These are phyloP conservation scores for Barbatosphaeria neglecta DNA, from an alignment of 495 filamentous ascomycete species.

Conservation along the genomic window DNA sequence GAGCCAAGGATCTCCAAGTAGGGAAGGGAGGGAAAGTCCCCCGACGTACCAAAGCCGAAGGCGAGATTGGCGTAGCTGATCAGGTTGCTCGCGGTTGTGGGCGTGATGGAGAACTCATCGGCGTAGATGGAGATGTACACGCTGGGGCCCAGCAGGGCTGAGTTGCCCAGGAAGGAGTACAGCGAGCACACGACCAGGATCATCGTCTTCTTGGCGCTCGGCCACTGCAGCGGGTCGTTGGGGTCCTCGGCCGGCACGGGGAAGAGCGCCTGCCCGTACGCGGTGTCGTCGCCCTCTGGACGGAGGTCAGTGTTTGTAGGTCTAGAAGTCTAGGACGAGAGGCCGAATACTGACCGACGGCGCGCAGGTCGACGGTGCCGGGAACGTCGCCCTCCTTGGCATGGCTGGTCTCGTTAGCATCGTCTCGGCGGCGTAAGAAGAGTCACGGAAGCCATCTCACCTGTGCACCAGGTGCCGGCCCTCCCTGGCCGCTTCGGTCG, in stretches of 20 bases:
- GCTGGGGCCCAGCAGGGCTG: constrained; percentile 43
- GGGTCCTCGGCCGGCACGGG: constrained; percentile 52
- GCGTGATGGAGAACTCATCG: constrained; percentile 40
- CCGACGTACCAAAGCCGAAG: constrained; percentile 44
- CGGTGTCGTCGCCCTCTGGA: constrained; percentile 49
- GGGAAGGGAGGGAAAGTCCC: too few relatives aligned
- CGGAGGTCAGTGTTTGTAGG: background rate
- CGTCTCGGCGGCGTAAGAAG: background rate
- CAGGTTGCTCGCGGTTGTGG: constrained; percentile 40
- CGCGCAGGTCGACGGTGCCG: constrained; percentile 46
- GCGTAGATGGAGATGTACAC: constrained; percentile 50
- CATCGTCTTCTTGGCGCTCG: constrained; percentile 44
- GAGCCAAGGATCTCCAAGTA: too few relatives aligned
- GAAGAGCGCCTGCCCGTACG: constrained; percentile 49
- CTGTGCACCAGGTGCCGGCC: constrained; percentile 4
- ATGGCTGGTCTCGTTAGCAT: constrained; percentile 26
- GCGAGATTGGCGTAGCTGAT: constrained; percentile 53
- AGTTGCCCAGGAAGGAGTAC: constrained; percentile 53
- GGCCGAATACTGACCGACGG: constrained; percentile 25
- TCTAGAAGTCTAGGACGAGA: too few relatives aligned
- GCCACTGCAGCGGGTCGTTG: constrained; percentile 56
- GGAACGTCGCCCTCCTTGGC: constrained; percentile 47
- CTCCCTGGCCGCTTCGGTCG: background rate
- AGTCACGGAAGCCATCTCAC: background rate
- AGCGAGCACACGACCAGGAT: constrained; percentile 47